phyloP scores from a whole-genome alignment of 371 early-diverging fungal species.

The Circinella umbellata region DNA sequence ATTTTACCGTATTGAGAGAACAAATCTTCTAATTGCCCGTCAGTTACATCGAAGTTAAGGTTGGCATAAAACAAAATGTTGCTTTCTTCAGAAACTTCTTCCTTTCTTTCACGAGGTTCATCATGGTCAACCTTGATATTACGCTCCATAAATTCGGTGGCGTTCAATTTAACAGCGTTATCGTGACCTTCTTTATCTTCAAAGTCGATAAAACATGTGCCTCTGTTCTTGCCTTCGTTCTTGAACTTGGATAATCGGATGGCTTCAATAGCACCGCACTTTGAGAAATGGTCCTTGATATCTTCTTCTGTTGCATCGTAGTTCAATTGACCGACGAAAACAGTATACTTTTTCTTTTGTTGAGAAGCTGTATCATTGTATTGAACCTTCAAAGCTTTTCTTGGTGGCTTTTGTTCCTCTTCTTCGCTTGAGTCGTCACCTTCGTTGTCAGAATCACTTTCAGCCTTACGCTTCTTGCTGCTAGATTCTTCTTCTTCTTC shows the following conservation, averaged over 20 bases:
- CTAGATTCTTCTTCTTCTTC: constrained; percentile 1
- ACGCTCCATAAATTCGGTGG: neutral
- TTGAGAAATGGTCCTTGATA: neutral
- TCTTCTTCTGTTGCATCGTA: neutral
- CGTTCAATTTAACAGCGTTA: neutral
- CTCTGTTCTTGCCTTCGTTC: neutral
- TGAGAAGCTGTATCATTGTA: neutral
- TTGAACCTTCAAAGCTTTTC: neutral
- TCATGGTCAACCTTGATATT: neutral
- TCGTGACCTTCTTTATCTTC: constrained; percentile 1
- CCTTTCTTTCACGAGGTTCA: constrained; percentile 5
- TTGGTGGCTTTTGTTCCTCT: neutral
- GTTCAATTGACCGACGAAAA: neutral
- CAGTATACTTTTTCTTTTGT: neutral
- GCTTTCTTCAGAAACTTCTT: neutral
- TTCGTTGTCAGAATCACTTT: neutral
- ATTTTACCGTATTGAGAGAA: constrained; percentile 1
- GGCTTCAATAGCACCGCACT: neutral
- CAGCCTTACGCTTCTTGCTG: constrained; percentile 7
- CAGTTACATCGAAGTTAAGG: neutral
- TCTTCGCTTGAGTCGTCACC: no score
- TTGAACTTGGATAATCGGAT: neutral
- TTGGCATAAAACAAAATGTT: constrained; percentile 2
- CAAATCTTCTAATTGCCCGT: neutral
- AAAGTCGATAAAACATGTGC: constrained; percentile 3